phyloP scores from a whole-genome alignment of 306 rosid genomes.

The Cucumis melo region DNA sequence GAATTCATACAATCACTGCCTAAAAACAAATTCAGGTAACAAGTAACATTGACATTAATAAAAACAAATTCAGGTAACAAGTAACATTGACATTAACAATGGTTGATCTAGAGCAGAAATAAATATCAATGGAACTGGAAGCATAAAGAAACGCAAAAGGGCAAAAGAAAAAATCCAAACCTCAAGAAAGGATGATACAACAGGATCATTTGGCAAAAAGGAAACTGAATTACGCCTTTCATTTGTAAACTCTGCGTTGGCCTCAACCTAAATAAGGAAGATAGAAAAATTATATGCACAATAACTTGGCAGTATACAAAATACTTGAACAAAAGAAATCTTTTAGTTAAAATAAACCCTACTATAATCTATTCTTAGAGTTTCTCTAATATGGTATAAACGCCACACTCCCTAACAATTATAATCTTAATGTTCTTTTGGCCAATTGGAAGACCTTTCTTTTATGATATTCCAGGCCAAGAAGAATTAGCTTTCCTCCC shows the following conservation, averaged over 20 bases:
- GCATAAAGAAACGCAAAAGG: background rate
- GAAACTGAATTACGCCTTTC: constrained; percentile 54
- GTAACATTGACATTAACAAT: background rate
- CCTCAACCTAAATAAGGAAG: constrained; percentile 46
- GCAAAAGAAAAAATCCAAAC: constrained; percentile 20
- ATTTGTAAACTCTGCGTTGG: constrained; percentile 50
- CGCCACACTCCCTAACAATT: background rate
- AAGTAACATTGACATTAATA: background rate
- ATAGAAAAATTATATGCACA: background rate
- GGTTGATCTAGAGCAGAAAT: background rate
- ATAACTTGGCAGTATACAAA: background rate
- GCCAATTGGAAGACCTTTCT: background rate
- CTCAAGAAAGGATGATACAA: constrained; percentile 58
- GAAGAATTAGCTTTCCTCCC: background rate
- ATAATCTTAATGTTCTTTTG: background rate
- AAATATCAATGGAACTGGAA: background rate
- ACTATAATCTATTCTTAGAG: background rate
- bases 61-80: background rate
- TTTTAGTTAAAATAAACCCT: background rate
- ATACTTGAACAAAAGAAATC: background rate
- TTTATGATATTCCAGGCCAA: background rate
- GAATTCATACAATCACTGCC: background rate
- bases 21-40: background rate
- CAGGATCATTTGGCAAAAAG: constrained; percentile 59
- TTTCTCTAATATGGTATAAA: background rate